These are phyloP conservation scores for Fusarium fujikuroi DNA, from an alignment of 2,329 filamentous ascomycete species.

Conservation along the genomic window DNA sequence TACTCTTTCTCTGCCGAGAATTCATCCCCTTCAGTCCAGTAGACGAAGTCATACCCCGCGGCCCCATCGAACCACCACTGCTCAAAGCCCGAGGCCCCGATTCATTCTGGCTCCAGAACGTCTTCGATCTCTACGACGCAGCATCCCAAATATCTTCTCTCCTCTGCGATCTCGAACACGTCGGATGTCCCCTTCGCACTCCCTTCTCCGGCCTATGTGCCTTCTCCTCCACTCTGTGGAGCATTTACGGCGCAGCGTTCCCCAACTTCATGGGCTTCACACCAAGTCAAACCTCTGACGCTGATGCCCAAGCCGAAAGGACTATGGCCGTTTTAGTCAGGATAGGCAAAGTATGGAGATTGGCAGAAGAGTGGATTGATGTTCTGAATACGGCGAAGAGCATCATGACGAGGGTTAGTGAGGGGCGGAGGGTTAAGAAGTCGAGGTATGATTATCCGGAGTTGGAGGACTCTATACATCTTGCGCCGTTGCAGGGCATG, in stretches of 20 bases:
- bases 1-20: conserved; percentile 37
- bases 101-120: conserved; percentile 35
- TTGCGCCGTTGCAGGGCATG: conserved; percentile 41
- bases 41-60: conserved; percentile 36
- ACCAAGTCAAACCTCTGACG: background rate
- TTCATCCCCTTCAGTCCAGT: conserved; percentile 41
- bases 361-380: conserved; percentile 43
- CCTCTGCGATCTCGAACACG: conserved; percentile 36
- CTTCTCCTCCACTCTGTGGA: conserved; percentile 33
- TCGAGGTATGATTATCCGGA: conserved; percentile 43
- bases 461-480: conserved; percentile 39
- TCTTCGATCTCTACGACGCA: conserved; percentile 32
- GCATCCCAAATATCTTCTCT: conserved; percentile 39
- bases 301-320: conserved; percentile 24
- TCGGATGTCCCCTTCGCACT: conserved; percentile 31
- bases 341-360: conserved; percentile 33
- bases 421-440: conserved; percentile 17
- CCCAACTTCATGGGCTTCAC: conserved; percentile 36
- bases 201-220: conserved; percentile 40
- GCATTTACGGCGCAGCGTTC: conserved; percentile 36
- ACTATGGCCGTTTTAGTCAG: conserved; percentile 24
- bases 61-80: conserved; percentile 39
- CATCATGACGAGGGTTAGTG: conserved; percentile 19
- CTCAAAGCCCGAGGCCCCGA: conserved; percentile 34
- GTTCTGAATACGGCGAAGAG: conserved; percentile 38